Conservation (phyloP, 345 rosid species). For the Boechera divaricarpa region DNA sequence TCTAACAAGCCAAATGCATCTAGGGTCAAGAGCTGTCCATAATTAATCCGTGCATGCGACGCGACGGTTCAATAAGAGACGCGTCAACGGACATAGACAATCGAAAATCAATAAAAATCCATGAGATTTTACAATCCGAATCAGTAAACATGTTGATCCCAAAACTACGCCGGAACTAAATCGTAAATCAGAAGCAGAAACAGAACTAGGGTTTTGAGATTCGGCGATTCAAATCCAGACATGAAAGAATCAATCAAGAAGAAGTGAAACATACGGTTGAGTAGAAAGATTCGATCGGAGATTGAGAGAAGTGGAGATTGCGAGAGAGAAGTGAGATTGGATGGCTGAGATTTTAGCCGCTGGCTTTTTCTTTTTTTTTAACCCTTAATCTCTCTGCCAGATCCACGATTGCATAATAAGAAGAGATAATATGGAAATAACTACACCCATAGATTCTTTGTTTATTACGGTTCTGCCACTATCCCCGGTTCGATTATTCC, state of each 20-base stretch:
- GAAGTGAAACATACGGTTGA: slow-evolving; percentile 21
- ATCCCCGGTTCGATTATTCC: neutral
- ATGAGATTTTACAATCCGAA: neutral
- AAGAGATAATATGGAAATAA: neutral
- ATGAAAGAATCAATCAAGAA: neutral
- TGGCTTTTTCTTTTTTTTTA: slow-evolving; percentile 2
- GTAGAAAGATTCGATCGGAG: slow-evolving; percentile 26
- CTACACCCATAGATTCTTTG: neutral
- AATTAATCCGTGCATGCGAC: slow-evolving; percentile 31
- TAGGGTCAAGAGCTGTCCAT: neutral
- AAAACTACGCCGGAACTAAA: neutral
- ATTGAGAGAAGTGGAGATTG: slow-evolving; percentile 36
- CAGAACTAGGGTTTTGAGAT: slow-evolving; percentile 33
- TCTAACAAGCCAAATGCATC: slow-evolving; percentile 11
- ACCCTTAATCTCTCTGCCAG: slow-evolving; percentile 16
- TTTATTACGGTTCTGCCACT: slow-evolving; percentile 24
- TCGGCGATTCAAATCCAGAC: neutral
- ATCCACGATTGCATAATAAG: slow-evolving; percentile 20
- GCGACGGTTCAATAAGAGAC: slow-evolving; percentile 29
- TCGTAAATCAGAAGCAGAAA: neutral
- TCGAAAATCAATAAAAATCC: neutral
- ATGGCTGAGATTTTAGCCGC: slow-evolving; percentile 36
- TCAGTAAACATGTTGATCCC: neutral
- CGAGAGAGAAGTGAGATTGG: slow-evolving; percentile 36
- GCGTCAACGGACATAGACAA: slow-evolving; percentile 23